Conservation (phyloP, 164 flowering plant genomes). For the Nymphaea thermarum region DNA sequence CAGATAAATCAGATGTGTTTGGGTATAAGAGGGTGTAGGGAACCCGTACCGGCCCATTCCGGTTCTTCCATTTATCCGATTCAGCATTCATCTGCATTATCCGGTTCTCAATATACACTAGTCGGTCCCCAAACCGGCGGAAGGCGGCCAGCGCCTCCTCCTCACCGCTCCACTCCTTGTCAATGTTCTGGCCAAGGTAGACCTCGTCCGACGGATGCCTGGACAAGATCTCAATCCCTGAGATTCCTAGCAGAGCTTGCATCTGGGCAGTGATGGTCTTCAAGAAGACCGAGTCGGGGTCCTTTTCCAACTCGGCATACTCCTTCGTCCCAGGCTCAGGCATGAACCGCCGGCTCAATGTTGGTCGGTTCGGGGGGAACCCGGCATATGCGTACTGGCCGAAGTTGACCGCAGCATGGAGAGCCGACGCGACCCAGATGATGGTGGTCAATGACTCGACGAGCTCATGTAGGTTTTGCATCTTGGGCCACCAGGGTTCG, state of each 20-base stretch:
- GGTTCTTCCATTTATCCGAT: constrained; percentile 32
- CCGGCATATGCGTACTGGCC: constrained; percentile 91
- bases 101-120: constrained; percentile 38
- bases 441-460: constrained; percentile 48
- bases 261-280: constrained; percentile 62
- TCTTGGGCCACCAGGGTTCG: constrained; percentile 74
- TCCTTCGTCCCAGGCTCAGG: constrained; percentile 64
- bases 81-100: constrained; percentile 44
- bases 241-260: constrained; percentile 66
- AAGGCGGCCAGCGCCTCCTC: constrained; percentile 38
- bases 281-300: constrained; percentile 52
- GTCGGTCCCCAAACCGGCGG: constrained; percentile 32
- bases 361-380: constrained; percentile 79
- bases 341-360: constrained; percentile 71
- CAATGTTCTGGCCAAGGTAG: constrained; percentile 61
- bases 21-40: constrained; percentile 80
- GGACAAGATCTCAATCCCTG: constrained; percentile 65
- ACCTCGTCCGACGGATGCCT: constrained; percentile 69
- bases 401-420: constrained; percentile 82
- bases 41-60: constrained; percentile 58
- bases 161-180: constrained; percentile 56
- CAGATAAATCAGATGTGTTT: constrained; percentile 43
- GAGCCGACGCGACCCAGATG: constrained; percentile 85
- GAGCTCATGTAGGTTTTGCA: constrained; percentile 45
- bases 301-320: constrained; percentile 41